These are phyloP conservation scores for Boletales sp. DNA, from an alignment of 768 basidiomycete genomes.

Conservation along the genomic window DNA sequence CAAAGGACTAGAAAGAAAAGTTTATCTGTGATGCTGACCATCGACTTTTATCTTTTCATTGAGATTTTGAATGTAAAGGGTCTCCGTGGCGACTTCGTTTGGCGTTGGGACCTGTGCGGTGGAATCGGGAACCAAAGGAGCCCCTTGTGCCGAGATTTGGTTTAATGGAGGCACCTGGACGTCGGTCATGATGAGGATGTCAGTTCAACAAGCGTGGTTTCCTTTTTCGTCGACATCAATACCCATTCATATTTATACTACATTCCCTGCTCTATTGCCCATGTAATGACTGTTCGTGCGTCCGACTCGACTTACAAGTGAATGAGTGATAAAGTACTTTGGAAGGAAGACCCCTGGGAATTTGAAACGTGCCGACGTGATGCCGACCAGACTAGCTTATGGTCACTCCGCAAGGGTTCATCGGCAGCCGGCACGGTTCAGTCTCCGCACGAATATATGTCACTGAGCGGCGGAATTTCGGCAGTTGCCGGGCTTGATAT, in stretches of 20 bases:
- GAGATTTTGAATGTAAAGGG: conserved; percentile 92
- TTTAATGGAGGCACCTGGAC: conserved; percentile 30
- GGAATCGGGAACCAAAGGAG: conserved; percentile 16
- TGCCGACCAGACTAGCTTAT: too few species aligned
- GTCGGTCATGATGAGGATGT: conserved; percentile 32
- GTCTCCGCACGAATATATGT: too few species aligned
- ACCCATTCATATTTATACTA: too few species aligned
- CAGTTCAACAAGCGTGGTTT: not conserved
- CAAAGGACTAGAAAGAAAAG: conserved; percentile 5
- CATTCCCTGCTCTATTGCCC: too few species aligned
- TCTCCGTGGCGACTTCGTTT: conserved; percentile 64
- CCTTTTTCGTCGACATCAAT: conserved; percentile 11
- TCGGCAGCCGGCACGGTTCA: too few species aligned
- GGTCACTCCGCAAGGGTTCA: too few species aligned
- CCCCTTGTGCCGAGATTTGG: conserved; percentile 25
- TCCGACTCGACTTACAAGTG: too few species aligned
- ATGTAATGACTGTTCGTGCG: too few species aligned
- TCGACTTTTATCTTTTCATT: conserved; percentile 91
- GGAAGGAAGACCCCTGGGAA: too few species aligned
- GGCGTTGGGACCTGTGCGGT: conserved; percentile 23
- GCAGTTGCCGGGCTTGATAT: conserved; percentile 17
- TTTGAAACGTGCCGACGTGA: too few species aligned
- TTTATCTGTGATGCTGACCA: conserved; percentile 37
- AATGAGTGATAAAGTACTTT: too few species aligned
- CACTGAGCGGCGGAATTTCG: conserved; percentile 4